Conservation (phyloP, 2,329 filamentous ascomycete genomes). For the Huntiella decipiens region DNA sequence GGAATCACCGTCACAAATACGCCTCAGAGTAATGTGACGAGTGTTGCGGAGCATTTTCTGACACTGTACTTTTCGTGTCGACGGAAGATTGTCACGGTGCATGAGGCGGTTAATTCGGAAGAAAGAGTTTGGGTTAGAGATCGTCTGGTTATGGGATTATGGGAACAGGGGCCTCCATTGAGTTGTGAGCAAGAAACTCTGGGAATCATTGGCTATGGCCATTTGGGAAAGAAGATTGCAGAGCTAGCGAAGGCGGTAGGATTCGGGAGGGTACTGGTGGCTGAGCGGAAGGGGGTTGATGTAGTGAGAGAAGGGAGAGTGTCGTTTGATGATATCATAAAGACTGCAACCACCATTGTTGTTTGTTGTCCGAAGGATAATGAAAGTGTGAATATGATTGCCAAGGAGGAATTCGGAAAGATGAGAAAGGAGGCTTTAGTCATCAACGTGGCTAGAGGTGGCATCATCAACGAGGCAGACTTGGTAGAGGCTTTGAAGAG, state of each 20-base stretch:
- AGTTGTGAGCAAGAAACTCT: conserved; percentile 16
- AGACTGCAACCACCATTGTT: conserved; percentile 14
- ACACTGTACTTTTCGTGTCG: conserved; percentile 8
- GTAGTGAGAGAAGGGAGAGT: conserved; percentile 7
- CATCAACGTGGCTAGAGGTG: conserved; percentile 18
- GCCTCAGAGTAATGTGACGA: conserved; percentile 8
- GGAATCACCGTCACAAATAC: conserved; percentile 9
- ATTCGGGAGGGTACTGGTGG: conserved; percentile 14
- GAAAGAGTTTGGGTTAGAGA: conserved; percentile 1
- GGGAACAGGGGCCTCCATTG: conserved; percentile 13
- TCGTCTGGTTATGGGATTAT: conserved; percentile 2
- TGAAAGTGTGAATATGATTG: conserved; percentile 13
- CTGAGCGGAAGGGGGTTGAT: conserved; percentile 13
- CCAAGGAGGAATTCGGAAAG: conserved; percentile 11
- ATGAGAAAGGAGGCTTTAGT: conserved; percentile 16
- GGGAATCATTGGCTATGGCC: conserved; percentile 16
- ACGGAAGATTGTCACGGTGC: conserved; percentile 3
- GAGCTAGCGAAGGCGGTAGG: conserved; percentile 14
- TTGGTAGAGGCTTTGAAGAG: conserved; percentile 17
- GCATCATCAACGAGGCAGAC: conserved; percentile 20
- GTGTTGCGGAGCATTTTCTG: conserved; percentile 8
- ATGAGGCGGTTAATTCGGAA: neutral
- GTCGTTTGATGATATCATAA: conserved; percentile 13
- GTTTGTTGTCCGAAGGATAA: conserved; percentile 14
- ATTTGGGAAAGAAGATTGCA: conserved; percentile 14